Evolutionary conservation across 768 basidiomycete genomes (phyloP).

Genomic region (Cystofilobasidium macerans): DNA sequence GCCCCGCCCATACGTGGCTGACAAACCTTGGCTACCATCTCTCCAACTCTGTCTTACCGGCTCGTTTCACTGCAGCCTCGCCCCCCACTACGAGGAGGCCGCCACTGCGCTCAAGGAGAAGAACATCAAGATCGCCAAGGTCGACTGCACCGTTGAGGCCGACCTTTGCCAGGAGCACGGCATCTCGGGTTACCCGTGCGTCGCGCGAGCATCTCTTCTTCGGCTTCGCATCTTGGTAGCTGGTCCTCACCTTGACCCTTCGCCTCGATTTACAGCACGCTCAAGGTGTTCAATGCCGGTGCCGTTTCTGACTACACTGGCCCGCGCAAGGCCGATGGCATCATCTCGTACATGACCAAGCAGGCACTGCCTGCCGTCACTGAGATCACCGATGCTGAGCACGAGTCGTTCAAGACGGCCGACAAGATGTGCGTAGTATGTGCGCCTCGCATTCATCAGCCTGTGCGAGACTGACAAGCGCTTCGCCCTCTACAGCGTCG

Average conservation of each 20-base stretch:
- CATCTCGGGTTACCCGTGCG: conserved; percentile 88
- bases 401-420: conserved; percentile 70
- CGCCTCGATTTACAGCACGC: conserved; percentile 13
- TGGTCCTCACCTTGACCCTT: too few species aligned
- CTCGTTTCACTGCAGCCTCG: conserved; percentile 44
- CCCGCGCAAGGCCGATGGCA: conserved; percentile 87
- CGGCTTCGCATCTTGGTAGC: too few species aligned
- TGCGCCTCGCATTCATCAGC: neutral
- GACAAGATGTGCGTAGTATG: conserved; percentile 56
- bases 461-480: too few species aligned
- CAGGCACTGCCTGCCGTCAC: conserved; percentile 92
- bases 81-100: conserved; percentile 62
- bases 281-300: conserved; percentile 69
- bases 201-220: too few species aligned
- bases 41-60: neutral
- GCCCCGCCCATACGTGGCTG: neutral
- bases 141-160: conserved; percentile 58
- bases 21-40: neutral
- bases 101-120: conserved; percentile 84
- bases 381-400: conserved; percentile 60
- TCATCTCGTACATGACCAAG: conserved; percentile 91
- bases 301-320: conserved; percentile 68
- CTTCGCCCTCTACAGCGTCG: conserved; percentile 44
- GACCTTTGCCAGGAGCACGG: conserved; percentile 82
- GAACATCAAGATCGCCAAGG: conserved; percentile 77